phyloP scores from a whole-genome alignment of 768 basidiomycete species.

The Tricholoma furcatifolium region DNA sequence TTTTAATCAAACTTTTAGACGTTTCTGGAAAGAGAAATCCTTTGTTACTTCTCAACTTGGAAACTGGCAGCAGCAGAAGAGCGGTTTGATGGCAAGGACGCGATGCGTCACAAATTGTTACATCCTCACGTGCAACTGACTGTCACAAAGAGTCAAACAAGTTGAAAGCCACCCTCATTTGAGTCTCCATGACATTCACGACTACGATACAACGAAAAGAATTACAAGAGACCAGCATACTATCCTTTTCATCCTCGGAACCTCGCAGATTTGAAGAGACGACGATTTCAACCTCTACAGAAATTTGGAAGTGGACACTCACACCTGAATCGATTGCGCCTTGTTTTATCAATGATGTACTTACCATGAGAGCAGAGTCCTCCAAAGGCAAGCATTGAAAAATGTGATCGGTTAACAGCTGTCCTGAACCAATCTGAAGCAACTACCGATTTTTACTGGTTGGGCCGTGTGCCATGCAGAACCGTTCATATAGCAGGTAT shows the following conservation, averaged over 20 bases:
- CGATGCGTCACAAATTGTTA: too few species aligned
- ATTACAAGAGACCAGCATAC: constrained; percentile 3
- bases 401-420: not conserved
- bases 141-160: not conserved
- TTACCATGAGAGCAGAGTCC: constrained; percentile 39
- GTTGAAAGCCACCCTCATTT: not conserved
- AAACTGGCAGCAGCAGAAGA: too few species aligned
- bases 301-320: constrained; percentile 56
- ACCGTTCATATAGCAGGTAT: constrained; percentile 60
- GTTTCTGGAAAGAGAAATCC: too few species aligned
- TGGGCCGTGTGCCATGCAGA: constrained; percentile 71
- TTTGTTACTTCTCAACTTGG: too few species aligned
- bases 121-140: too few species aligned
- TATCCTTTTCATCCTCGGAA: constrained; percentile 22
- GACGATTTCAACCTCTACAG: not conserved
- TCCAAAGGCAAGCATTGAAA: constrained; percentile 26
- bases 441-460: constrained; percentile 61
- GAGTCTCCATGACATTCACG: constrained; percentile 19
- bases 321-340: constrained; percentile 52
- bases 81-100: too few species aligned
- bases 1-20: too few species aligned
- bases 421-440: constrained; percentile 30
- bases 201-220: constrained; percentile 18
- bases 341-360: constrained; percentile 55
- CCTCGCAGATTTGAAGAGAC: constrained; percentile 9